These are phyloP conservation scores for Ceratobasidium sp. DNA, from an alignment of 1,284 basidiomycete species.

Conservation along the genomic window DNA sequence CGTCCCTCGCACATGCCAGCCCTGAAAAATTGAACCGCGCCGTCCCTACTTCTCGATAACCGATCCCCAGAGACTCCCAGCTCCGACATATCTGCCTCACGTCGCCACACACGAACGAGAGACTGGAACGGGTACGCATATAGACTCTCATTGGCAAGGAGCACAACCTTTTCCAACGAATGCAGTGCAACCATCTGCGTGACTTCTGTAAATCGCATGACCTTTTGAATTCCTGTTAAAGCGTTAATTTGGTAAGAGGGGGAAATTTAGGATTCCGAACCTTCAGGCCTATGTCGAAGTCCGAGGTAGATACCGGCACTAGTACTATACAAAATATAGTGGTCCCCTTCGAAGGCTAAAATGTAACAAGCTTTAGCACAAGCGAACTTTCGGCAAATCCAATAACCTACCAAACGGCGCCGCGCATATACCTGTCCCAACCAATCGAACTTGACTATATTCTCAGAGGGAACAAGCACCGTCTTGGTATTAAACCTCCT, in stretches of 20 bases:
- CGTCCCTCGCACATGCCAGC: constrained; percentile 60
- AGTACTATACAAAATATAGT: constrained; percentile 67
- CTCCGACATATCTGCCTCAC: constrained; percentile 54
- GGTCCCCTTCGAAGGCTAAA: constrained; percentile 57
- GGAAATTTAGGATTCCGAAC: constrained; percentile 1
- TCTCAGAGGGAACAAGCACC: constrained; percentile 47
- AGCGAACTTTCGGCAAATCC: not conserved
- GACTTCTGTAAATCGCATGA: constrained; percentile 58
- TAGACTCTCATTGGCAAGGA: constrained; percentile 65
- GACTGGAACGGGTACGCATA: constrained; percentile 72
- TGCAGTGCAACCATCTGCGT: constrained; percentile 63
- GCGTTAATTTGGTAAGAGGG: not conserved
- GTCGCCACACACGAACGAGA: constrained; percentile 62
- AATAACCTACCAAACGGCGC: constrained; percentile 64
- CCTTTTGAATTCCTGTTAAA: constrained; percentile 60
- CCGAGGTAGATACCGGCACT: constrained; percentile 70
- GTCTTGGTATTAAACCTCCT: constrained; percentile 62
- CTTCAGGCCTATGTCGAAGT: constrained; percentile 45
- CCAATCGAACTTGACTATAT: constrained; percentile 48
- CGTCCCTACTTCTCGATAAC: constrained; percentile 56
- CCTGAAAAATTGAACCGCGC: constrained; percentile 64
- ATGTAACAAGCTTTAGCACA: constrained; percentile 9
- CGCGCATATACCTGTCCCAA: constrained; percentile 66
- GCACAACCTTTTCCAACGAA: constrained; percentile 67
- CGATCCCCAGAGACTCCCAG: constrained; percentile 64